Evolutionary conservation across 2,329 filamentous ascomycete genomes (phyloP), one percentile per base, ranked within the genome.

Genomic region (Geosmithia flava): DNA sequence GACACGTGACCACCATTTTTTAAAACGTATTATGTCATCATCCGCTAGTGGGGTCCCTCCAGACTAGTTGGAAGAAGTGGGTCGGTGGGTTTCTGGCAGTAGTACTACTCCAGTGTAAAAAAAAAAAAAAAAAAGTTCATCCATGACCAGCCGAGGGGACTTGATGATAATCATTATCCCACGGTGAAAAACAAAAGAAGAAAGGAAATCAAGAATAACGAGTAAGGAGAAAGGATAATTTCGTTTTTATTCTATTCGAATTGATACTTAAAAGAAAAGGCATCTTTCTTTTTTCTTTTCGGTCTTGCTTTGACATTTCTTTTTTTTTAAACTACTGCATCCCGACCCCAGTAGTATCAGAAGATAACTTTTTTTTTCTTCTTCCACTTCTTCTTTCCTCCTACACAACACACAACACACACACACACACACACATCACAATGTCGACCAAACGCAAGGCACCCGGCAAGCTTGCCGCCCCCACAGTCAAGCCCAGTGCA

Each of bases 361-460:
- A 39, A 19, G 30, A n/a, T n/a, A n/a, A n/a, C n/a, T n/a, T n/a
- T n/a, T n/a, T 39, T n/a, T 11, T 6, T 41, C 45, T 29, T 19
- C 19, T 33, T n/a, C 15, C 29, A 29, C 16, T 13, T 30, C 23
- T 27, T 27, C 23, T 4, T n/a, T 27, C 23, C 8, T 27, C 23
- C 23, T 27, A 4, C 23, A 27, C 23, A 8, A 27, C 23, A 8
- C 23, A 27, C 41, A 44, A 30, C 44, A 44, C 45, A 42, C 43
- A 47, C 48, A 47, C 15, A 20, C 41, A 43, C 29, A 17, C 33
- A 47, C 49, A 50, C 51, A 61, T 58, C 56, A 56, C 59, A 52
- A 79, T 80, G 73, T 77, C 78, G 52, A 74, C 77, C 43, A 83
- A 80, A 64, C 69, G 78, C 60, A 83, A 80, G 71, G 68, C 72